These are phyloP conservation scores for Gymnopilus dilepis DNA, from an alignment of 768 basidiomycete species.

Conservation along the genomic window DNA sequence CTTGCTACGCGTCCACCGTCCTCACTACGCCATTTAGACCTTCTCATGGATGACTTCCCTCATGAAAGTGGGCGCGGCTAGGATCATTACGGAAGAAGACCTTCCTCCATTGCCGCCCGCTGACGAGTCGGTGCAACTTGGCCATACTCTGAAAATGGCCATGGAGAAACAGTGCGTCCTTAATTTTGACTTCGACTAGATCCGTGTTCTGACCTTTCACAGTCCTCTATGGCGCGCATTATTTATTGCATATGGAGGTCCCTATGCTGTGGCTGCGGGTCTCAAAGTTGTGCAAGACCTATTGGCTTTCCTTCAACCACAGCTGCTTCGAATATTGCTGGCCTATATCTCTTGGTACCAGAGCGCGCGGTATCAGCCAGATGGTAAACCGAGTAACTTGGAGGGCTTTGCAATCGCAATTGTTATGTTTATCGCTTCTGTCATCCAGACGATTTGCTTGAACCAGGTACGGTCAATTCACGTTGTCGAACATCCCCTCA, in stretches of 20 bases:
- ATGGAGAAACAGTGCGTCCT: slow-evolving; percentile 67
- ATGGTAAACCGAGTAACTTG: slow-evolving; percentile 40
- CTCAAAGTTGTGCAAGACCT: slow-evolving; percentile 84
- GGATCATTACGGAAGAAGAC: slow-evolving; percentile 84
- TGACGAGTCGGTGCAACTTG: slow-evolving; percentile 76
- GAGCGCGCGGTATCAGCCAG: slow-evolving; percentile 43
- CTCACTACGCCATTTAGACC: slow-evolving; percentile 42
- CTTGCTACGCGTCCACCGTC: not conserved
- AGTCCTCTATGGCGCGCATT: slow-evolving; percentile 80
- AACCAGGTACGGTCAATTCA: slow-evolving; percentile 62
- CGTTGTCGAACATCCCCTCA: not conserved
- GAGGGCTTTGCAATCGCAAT: slow-evolving; percentile 80
- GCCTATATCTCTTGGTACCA: slow-evolving; percentile 85
- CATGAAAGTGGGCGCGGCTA: slow-evolving; percentile 67
- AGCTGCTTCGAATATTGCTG: slow-evolving; percentile 80
- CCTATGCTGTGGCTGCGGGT: slow-evolving; percentile 63
- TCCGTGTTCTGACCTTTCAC: not conserved
- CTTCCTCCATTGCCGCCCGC: slow-evolving; percentile 71
- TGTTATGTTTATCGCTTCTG: slow-evolving; percentile 81
- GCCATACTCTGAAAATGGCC: slow-evolving; percentile 60
- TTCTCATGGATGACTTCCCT: slow-evolving; percentile 89
- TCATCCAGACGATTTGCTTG: slow-evolving; percentile 78
- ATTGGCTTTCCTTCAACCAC: slow-evolving; percentile 86
- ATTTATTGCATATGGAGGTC: slow-evolving; percentile 77
- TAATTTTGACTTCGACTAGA: not conserved